Evolutionary conservation across 768 basidiomycete genomes (phyloP), one percentile per base, ranked within the genome.

Genomic region (Leccinum arenicola): DNA sequence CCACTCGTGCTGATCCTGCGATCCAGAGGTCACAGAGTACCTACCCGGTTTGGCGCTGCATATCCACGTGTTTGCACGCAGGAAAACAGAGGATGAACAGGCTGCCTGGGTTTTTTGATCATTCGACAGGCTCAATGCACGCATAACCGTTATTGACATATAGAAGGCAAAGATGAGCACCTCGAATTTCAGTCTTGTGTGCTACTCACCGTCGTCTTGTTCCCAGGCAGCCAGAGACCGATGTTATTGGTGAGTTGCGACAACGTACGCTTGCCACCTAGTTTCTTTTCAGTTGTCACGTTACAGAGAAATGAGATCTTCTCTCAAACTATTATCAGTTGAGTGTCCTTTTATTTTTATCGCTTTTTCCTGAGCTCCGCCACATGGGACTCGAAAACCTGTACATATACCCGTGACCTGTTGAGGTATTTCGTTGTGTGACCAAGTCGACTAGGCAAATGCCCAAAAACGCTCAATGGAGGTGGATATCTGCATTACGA

Each of bases 1-100:
- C 15, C 15, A 27, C 27, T 8, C 27, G 27, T 27, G 27, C 38
- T 57, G 21, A 17, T 25, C 21, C 25, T 59, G 29, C 17, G 52
- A 53, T 55, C 29, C 71, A 91, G 90, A 82, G 91, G 68, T 70
- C 93, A 56, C 92, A 95, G 66, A 93, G 90, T 60, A 84, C 27
- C 84, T 95, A 31, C 87, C 83, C 3, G 88, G 84, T 15, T 77
- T 95, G 49, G 88, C 90, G 0, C 93, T 27, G 27, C 27, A 95
- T 70, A 82, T 89, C n/a, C 93, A 95, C 62, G 89, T 94, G 31
- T 94, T 94, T 70, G 93, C 89, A 7, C 78, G 82, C 52, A 80
- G 72, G 67, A 87, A 86, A 61, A 58, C 60, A n/a, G 38, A 36
- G 3, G 58, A 65, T 33, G 70, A 72, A 55, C 62, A 60, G 57